These are phyloP conservation scores for Castanea mollissima DNA, from an alignment of 306 rosid genomes.

Conservation along the genomic window DNA sequence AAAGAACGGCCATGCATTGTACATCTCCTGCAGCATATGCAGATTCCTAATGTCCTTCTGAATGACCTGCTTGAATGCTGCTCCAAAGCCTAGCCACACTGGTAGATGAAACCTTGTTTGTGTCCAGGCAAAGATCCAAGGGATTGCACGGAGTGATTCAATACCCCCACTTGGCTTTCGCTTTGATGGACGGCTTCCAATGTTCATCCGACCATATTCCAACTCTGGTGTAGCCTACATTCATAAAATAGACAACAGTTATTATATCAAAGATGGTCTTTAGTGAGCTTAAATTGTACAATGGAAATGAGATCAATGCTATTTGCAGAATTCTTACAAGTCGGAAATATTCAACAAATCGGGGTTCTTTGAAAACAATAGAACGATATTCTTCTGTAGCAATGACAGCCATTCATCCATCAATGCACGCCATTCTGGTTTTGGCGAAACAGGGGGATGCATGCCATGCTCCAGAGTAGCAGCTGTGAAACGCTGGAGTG, in stretches of 20 bases:
- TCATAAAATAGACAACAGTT: slow-evolving; percentile 11
- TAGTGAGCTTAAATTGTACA: background rate
- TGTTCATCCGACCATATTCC: slow-evolving; percentile 98
- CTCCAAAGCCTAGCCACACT: slow-evolving; percentile 95
- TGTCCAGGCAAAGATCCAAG: slow-evolving; percentile 99
- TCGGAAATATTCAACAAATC: slow-evolving; percentile 96
- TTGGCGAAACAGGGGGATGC: slow-evolving; percentile 72
- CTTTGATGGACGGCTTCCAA: slow-evolving; percentile 95
- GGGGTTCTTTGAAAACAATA: slow-evolving; percentile 84
- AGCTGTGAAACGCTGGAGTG: slow-evolving; percentile 92
- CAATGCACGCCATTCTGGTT: slow-evolving; percentile 89
- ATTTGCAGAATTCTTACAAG: slow-evolving; percentile 52
- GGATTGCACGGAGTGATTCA: slow-evolving; percentile 97
- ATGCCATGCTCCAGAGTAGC: slow-evolving; percentile 96
- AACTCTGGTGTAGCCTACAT: slow-evolving; percentile 92
- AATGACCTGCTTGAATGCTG: slow-evolving; percentile 61
- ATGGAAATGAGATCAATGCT: background rate
- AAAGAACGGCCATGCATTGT: slow-evolving; percentile 93
- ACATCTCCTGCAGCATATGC: slow-evolving; percentile 80
- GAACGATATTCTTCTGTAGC: slow-evolving; percentile 92
- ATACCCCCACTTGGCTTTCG: slow-evolving; percentile 97
- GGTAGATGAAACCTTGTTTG: slow-evolving; percentile 99
- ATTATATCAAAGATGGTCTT: background rate
- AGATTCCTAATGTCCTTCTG: slow-evolving; percentile 75
- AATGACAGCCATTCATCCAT: slow-evolving; percentile 92